Evolutionary conservation across 331 rosid genomes (phyloP), one percentile per base, ranked within the genome.

Genomic region (Rosa hybrid): DNA sequence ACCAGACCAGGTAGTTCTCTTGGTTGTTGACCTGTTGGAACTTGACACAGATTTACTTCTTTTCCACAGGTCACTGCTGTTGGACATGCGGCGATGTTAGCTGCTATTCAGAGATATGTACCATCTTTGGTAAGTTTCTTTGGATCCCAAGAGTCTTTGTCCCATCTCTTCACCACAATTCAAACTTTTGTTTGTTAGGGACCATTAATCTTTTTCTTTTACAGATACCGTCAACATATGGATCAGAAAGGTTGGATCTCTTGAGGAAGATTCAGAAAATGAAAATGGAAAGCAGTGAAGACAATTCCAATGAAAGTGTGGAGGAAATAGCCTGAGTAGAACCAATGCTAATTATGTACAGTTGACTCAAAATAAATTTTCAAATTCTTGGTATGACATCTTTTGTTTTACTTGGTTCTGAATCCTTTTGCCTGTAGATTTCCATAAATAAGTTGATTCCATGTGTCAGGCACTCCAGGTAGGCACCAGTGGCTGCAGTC

Each of bases 401-500:
- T 73, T 69, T 62, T 68, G 48, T 81, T 74, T 74, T 74, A 80
- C 68, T 78, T 83, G 82, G 80, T 82, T 68, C 88, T 85, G 81
- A 83, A 91, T 72, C 87, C 87, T 76, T 81, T 88, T 14, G 93
- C 85, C 77, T 87, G 82, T 44, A 95, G 86, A 42, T 90, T 81
- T 8, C 88, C 97, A 77, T 96, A 90, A 80, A 93, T 87, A 83
- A 91, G 88, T 79, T 90, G 87, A 77, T 91, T 96, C 99, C 99
- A 91, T 46, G 97, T 93, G 90, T 93, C 99, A 34, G 98, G 99
- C 79, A 96, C 89, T 81, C 98, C 98, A 14, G 98, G 98, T 75
- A 93, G 87, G 85, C 99, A 96, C 99, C 98, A 91, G 78, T 93
- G 97, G 90, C 97, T 96, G 71, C 98, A 93, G 83, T 96, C 97